Evolutionary conservation across 2,329 filamentous ascomycete genomes (phyloP).

Genomic region (Amesomyces nigricolor): DNA sequence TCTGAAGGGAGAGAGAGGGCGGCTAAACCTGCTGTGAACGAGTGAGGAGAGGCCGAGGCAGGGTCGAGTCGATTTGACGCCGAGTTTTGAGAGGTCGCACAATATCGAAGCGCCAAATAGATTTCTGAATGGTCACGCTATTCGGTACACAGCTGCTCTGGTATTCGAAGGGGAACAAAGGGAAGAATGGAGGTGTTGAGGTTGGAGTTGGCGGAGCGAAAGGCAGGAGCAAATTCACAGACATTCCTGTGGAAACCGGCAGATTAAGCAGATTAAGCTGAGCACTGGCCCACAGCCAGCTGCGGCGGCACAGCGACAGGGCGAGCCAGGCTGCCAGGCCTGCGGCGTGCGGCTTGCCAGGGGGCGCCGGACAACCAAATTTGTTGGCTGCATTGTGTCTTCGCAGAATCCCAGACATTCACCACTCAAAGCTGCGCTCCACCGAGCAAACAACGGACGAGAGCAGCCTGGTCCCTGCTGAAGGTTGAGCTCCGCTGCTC

Average conservation of each 20-base stretch:
- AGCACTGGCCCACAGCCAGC: constrained; percentile 23
- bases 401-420: background rate
- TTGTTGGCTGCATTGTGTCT: constrained; percentile 6
- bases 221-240: constrained; percentile 27
- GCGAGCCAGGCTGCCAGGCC: constrained; percentile 6
- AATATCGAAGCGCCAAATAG: background rate
- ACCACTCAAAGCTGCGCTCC: background rate
- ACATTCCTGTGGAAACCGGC: constrained; percentile 36
- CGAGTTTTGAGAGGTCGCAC: constrained; percentile 6
- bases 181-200: constrained; percentile 15
- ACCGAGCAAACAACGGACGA: constrained; percentile 1
- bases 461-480: background rate
- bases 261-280: constrained; percentile 21
- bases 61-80: constrained; percentile 6
- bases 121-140: constrained; percentile 2
- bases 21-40: constrained; percentile 30
- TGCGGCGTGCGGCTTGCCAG: background rate
- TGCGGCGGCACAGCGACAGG: constrained; percentile 11
- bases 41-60: constrained; percentile 3
- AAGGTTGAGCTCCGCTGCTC: background rate
- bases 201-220: constrained; percentile 18
- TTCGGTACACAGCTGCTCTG: constrained; percentile 9
- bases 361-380: constrained; percentile 9
- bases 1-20: constrained; percentile 39
- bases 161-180: background rate